Evolutionary conservation across 257 asterid species (phyloP), one percentile per base, ranked within the genome.

Genomic region (Forsythia viridissima): DNA sequence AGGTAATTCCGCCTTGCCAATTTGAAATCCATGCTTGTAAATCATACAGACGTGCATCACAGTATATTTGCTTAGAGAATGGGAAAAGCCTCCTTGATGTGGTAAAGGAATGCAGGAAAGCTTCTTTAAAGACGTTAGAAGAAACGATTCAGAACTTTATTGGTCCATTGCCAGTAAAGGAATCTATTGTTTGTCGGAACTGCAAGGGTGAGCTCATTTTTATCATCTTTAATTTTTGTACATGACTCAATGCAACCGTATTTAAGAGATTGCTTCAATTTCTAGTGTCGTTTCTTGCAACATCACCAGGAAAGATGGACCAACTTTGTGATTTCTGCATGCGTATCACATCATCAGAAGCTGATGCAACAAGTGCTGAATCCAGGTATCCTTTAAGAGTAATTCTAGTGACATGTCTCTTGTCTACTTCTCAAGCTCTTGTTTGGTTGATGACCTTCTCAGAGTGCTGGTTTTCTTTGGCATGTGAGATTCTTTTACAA

Each of bases 21-120:
- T 96, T 96, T 90, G 99, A 96, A 88, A 91, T 93, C 57, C 99
- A 96, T 85, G 99, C 99, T 8, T 88, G 97, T 84, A 92, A 89
- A 81, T 87, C 97, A n/a, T 93, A 96, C 82, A 91, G 97, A 87
- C 98, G 97, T 43, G 99, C 99, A 77, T 90, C 99, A 40, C 94
- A 92, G 78, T 93, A 93, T 86, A 92, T 96, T 69, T 96, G 98
- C 87, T 85, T 96, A 36, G 99, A 93, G 82, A 96, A 96, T 70
- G 98, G 99, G 51, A 96, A 91, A 84, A 92, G 99, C 83, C 97
- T 96, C 77, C 86, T 93, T 77, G 98, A 96, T 51, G 93, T 93
- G 82, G 97, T 96, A 86, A 93, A 91, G 80, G 98, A 92, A 85
- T 93, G 98, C 84, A 87, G 96, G 71, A 93, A 91, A 80, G 80